These are phyloP conservation scores for Lenzites betulinus DNA, from an alignment of 768 basidiomycete genomes.

Conservation along the genomic window DNA sequence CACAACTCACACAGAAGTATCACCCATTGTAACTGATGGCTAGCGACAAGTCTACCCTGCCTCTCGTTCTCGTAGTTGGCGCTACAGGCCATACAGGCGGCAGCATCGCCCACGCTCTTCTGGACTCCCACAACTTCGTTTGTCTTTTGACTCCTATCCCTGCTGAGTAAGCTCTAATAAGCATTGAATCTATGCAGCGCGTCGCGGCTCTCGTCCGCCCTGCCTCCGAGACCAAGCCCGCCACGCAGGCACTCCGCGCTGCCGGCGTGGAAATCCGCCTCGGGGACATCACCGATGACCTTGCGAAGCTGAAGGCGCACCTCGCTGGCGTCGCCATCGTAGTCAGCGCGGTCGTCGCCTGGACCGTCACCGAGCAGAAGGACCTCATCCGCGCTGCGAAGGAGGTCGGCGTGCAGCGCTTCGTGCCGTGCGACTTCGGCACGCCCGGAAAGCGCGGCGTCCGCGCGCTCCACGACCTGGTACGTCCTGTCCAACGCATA, in stretches of 20 bases:
- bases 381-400: conserved; percentile 25
- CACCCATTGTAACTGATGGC: background rate
- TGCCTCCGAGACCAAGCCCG: conserved; percentile 22
- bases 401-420: conserved; percentile 24
- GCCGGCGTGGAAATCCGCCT: conserved; percentile 24
- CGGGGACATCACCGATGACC: conserved; percentile 17
- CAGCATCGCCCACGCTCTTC: background rate
- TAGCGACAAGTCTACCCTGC: background rate
- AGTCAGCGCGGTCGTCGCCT: conserved; percentile 17
- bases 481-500: no score
- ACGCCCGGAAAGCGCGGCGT: conserved; percentile 9
- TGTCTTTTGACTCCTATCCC: background rate
- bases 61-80: background rate
- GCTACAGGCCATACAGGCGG: background rate
- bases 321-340: conserved; percentile 23
- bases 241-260: conserved; percentile 9
- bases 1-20: background rate
- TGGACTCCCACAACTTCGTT: background rate
- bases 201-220: conserved; percentile 15
- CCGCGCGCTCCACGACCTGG: background rate
- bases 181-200: background rate
- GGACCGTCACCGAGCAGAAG: conserved; percentile 16
- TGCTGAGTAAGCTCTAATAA: no score
- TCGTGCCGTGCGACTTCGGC: conserved; percentile 31
- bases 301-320: conserved; percentile 18